Conservation (phyloP, 495 filamentous ascomycete genomes). For the Aspergillus homomorphus region DNA sequence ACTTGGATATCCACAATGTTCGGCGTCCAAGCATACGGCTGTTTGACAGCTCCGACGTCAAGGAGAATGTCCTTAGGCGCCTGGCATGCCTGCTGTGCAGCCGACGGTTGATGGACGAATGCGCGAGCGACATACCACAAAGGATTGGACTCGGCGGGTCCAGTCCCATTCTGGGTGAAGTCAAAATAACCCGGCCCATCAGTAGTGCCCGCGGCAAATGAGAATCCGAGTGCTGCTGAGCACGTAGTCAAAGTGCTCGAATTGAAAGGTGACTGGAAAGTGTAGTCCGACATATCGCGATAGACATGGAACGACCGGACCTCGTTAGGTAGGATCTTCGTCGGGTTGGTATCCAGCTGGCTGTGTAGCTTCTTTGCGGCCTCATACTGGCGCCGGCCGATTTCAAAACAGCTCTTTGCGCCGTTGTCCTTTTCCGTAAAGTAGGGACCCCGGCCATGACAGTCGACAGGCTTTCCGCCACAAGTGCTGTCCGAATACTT, state of each 20-base stretch:
- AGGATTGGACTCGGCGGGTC: slow-evolving; percentile 69
- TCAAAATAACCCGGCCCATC: slow-evolving; percentile 93
- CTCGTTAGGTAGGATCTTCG: slow-evolving; percentile 47
- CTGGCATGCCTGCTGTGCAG: slow-evolving; percentile 76
- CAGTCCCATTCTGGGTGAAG: slow-evolving; percentile 82
- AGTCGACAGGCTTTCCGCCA: slow-evolving; percentile 67
- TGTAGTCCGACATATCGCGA: slow-evolving; percentile 70
- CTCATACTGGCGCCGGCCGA: slow-evolving; percentile 63
- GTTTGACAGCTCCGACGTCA: slow-evolving; percentile 76
- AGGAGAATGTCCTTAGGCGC: slow-evolving; percentile 82
- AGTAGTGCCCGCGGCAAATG: slow-evolving; percentile 91
- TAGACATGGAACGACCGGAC: slow-evolving; percentile 74
- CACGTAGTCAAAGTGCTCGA: slow-evolving; percentile 72
- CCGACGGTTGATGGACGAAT: slow-evolving; percentile 66
- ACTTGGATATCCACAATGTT: slow-evolving; percentile 93
- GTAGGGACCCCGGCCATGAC: slow-evolving; percentile 81
- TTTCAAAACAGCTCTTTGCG: slow-evolving; percentile 70
- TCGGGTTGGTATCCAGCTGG: slow-evolving; percentile 45
- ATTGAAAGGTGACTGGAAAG: slow-evolving; percentile 69
- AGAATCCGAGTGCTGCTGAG: slow-evolving; percentile 88
- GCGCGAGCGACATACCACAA: slow-evolving; percentile 76
- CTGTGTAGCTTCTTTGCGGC: slow-evolving; percentile 62
- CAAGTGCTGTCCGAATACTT: slow-evolving; percentile 78
- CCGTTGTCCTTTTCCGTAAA: slow-evolving; percentile 69
- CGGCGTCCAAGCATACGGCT: slow-evolving; percentile 85